Percentiles rank a stretch among this genome's conserved stretches.
phyloP scores from a whole-genome alignment of 176 grass and related monocot species.

The Hsuehochloa calcarea region DNA sequence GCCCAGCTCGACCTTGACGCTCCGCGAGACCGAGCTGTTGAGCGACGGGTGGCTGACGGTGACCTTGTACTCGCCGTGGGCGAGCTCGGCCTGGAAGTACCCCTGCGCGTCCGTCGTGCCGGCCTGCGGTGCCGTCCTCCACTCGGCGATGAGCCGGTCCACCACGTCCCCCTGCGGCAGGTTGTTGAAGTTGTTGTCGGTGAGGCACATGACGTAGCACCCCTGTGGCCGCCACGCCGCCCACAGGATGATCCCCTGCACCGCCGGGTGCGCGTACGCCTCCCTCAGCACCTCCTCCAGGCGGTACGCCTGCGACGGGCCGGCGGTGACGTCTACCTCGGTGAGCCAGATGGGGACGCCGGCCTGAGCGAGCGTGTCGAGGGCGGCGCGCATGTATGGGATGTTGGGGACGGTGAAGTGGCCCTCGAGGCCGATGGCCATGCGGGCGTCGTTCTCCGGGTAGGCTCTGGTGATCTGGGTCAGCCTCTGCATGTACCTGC shows the following conservation, averaged over 20 bases:
- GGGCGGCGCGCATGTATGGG: constrained; percentile 68
- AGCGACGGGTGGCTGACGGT: constrained; percentile 50
- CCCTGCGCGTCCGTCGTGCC: constrained; percentile 54
- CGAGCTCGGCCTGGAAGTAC: constrained; percentile 44
- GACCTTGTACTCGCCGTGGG: constrained; percentile 69
- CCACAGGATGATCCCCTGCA: constrained; percentile 81
- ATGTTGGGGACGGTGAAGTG: constrained; percentile 76
- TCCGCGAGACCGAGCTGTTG: constrained; percentile 48
- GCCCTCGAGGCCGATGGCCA: constrained; percentile 76
- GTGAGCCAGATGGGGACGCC: constrained; percentile 86
- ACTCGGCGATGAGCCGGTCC: constrained; percentile 69
- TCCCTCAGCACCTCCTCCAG: constrained; percentile 77
- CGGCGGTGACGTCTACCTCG: constrained; percentile 63
- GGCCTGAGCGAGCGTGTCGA: constrained; percentile 54
- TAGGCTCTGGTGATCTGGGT: constrained; percentile 33
- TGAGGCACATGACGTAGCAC: constrained; percentile 83
- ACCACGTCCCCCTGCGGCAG: constrained; percentile 63
- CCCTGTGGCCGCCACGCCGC: constrained; percentile 56
- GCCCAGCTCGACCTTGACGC: constrained; percentile 54
- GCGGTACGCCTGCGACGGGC: constrained; percentile 40
- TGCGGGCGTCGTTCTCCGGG: constrained; percentile 32
- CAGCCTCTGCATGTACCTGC: constrained; percentile 61
- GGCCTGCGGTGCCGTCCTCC: constrained; percentile 35
- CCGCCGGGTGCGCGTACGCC: constrained; percentile 79
- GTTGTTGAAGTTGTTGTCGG: constrained; percentile 73